A percentile compares a stretch with the other conserved stretches of the same genome.
phyloP scores from a whole-genome alignment of 2,329 filamentous ascomycete genomes.

The Neonectria coccinea region DNA sequence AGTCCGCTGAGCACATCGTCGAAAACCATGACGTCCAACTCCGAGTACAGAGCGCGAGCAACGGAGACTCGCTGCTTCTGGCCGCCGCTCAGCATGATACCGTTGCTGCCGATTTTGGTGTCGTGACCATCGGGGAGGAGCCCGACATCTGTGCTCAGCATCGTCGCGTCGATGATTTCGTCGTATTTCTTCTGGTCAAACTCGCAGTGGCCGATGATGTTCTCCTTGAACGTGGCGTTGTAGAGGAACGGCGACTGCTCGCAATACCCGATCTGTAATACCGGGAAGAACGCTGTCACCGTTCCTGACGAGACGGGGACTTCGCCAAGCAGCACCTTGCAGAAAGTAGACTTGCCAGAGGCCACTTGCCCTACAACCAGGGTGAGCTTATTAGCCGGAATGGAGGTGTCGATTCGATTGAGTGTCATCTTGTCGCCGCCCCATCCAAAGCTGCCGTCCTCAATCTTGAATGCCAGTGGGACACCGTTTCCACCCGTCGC shows the following conservation, averaged over 20 bases:
- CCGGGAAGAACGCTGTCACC: slow-evolving; percentile 26
- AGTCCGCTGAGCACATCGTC: slow-evolving; percentile 61
- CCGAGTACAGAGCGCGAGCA: slow-evolving; percentile 59
- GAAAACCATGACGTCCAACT: slow-evolving; percentile 55
- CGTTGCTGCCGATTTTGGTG: slow-evolving; percentile 55
- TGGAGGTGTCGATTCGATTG: slow-evolving; percentile 31
- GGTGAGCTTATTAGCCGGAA: slow-evolving; percentile 43
- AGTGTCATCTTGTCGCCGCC: slow-evolving; percentile 41
- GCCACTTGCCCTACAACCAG: slow-evolving; percentile 54
- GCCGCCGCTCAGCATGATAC: slow-evolving; percentile 57
- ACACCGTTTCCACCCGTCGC: accelerated
- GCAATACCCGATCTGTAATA: slow-evolving; percentile 47
- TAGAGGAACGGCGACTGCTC: slow-evolving; percentile 50
- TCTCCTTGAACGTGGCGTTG: slow-evolving; percentile 53
- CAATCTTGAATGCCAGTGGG: slow-evolving; percentile 30
- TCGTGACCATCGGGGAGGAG: slow-evolving; percentile 51
- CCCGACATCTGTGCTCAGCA: slow-evolving; percentile 49
- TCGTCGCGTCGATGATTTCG: slow-evolving; percentile 50
- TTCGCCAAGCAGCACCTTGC: slow-evolving; percentile 52
- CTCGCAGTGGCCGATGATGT: slow-evolving; percentile 51
- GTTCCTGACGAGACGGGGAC: slow-evolving; percentile 38
- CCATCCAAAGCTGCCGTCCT: slow-evolving; percentile 44
- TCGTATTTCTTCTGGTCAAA: slow-evolving; percentile 50
- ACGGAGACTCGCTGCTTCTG: slow-evolving; percentile 54
- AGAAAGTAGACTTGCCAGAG: slow-evolving; percentile 53